Evolutionary conservation across 2,329 filamentous ascomycete genomes (phyloP).

Genomic region (Lecanoromycetidae sp.): DNA sequence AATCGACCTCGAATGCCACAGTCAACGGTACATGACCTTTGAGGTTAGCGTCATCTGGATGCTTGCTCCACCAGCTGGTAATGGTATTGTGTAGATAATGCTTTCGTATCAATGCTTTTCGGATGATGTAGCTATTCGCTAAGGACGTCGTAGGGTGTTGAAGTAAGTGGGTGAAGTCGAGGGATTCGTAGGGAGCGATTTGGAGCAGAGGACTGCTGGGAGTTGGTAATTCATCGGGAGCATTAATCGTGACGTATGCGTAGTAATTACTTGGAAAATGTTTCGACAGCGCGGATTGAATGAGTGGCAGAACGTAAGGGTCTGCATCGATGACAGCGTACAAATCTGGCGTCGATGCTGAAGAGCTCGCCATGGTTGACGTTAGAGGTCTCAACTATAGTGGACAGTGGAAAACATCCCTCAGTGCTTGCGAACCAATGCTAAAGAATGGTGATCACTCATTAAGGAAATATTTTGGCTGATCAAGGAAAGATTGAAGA

Average conservation of each 20-base stretch:
- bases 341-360: background rate
- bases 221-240: constrained; percentile 36
- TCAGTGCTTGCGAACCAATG: too few relatives aligned
- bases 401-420: background rate
- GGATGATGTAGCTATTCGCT: constrained; percentile 84
- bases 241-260: constrained; percentile 45
- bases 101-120: constrained; percentile 85
- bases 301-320: constrained; percentile 74
- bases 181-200: constrained; percentile 72
- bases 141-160: constrained; percentile 50
- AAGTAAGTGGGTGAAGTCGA: constrained; percentile 70
- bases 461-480: too few relatives aligned
- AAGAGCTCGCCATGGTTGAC: background rate
- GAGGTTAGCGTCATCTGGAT: constrained; percentile 55
- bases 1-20: constrained; percentile 88
- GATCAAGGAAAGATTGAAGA: too few relatives aligned
- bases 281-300: constrained; percentile 57
- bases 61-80: constrained; percentile 73
- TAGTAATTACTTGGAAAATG: constrained; percentile 45
- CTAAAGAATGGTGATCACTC: too few relatives aligned
- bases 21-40: constrained; percentile 59
- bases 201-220: constrained; percentile 48
- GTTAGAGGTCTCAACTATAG: background rate
- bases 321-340: constrained; percentile 72
- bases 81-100: constrained; percentile 82